phyloP scores from a whole-genome alignment of 2,329 filamentous ascomycete species.

The Aspergillus pseudoglaucus region DNA sequence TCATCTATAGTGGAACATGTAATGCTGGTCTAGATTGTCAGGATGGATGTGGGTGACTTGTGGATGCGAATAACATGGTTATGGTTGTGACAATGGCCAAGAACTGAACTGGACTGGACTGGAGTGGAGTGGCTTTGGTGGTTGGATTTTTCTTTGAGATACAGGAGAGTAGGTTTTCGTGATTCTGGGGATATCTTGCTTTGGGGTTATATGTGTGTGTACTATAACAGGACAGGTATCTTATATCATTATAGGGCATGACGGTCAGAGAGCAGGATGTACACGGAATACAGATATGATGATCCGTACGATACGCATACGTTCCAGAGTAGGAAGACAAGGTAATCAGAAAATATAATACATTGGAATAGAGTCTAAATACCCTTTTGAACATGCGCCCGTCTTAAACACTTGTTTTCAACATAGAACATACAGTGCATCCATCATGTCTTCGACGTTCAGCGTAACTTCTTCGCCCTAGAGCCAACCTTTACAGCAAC shows the following conservation, averaged over 20 bases:
- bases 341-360: conserved; percentile 15
- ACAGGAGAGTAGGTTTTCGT: background rate
- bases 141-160: too few species aligned
- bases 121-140: too few species aligned
- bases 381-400: conserved; percentile 26
- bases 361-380: conserved; percentile 16
- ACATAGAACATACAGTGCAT: conserved; percentile 11
- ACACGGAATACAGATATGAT: background rate
- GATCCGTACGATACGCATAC: background rate
- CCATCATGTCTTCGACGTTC: conserved; percentile 2
- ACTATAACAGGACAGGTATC: background rate
- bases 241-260: background rate
- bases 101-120: too few species aligned
- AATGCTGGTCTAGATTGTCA: background rate
- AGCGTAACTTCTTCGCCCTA: conserved; percentile 15
- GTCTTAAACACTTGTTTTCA: conserved; percentile 25
- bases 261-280: background rate
- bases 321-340: background rate
- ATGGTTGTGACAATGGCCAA: too few species aligned
- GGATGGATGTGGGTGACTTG: background rate
- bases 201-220: background rate
- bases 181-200: background rate
- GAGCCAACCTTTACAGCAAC: conserved; percentile 11
- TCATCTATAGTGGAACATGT: background rate
- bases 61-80: too few species aligned